These are phyloP conservation scores for Nematocida displodere DNA, from an alignment of 371 early-diverging fungal species.

Conservation along the genomic window DNA sequence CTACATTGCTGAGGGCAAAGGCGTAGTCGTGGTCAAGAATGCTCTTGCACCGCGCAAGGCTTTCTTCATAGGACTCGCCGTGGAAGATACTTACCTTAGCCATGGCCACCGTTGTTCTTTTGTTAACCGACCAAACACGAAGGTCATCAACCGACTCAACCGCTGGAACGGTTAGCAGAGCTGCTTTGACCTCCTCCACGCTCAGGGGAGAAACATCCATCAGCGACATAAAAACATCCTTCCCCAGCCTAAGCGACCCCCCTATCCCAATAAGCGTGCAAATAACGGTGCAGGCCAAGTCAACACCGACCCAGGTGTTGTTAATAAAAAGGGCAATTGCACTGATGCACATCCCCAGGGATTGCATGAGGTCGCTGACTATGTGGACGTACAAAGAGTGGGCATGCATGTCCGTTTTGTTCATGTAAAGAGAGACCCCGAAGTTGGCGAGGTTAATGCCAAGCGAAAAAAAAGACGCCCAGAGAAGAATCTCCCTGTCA, in stretches of 20 bases:
- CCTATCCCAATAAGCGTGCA: constrained; percentile 13
- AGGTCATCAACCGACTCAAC: constrained; percentile 24
- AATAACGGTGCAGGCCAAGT: constrained; percentile 18
- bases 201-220: constrained; percentile 35
- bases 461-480: neutral
- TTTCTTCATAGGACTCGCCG: neutral
- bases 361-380: constrained; percentile 37
- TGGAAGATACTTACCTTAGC: neutral
- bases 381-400: constrained; percentile 39
- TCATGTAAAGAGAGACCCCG: constrained; percentile 13
- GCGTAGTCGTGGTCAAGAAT: constrained; percentile 2
- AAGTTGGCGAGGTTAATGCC: constrained; percentile 35
- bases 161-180: neutral
- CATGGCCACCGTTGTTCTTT: neutral
- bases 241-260: constrained; percentile 25
- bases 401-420: constrained; percentile 26
- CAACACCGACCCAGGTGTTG: neutral
- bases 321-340: constrained; percentile 22
- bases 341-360: constrained; percentile 4
- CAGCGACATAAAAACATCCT: constrained; percentile 2
- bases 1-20: constrained; percentile 1
- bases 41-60: constrained; percentile 3
- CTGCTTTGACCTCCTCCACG: neutral
- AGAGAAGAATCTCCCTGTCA: constrained; percentile 1
- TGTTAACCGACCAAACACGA: constrained; percentile 15